A percentile compares a stretch with the other conserved stretches of the same genome.
phyloP scores from a whole-genome alignment of 441 rosid genomes.

The Euphorbia corollata region DNA sequence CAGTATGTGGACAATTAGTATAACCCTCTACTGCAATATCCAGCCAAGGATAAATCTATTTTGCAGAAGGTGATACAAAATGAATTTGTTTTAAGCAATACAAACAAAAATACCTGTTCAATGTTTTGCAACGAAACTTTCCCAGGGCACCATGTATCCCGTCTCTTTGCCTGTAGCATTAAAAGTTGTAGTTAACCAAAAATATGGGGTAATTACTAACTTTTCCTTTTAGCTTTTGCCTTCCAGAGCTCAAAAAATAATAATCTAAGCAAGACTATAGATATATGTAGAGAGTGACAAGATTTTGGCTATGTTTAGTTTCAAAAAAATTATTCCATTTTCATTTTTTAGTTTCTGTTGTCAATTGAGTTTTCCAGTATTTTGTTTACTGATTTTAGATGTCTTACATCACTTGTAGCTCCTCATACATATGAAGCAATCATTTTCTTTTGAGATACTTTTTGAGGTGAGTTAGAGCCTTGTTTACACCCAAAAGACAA shows the following conservation, averaged over 20 bases:
- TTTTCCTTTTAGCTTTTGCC: not conserved
- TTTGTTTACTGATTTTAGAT: too few species aligned
- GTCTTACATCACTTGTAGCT: too few species aligned
- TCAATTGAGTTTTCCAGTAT: too few species aligned
- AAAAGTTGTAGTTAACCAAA: constrained; percentile 18
- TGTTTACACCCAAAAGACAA: too few species aligned
- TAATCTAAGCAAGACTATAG: not conserved
- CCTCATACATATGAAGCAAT: too few species aligned
- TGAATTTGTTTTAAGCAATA: not conserved
- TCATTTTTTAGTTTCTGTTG: too few species aligned
- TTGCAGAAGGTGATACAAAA: not conserved
- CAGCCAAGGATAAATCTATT: constrained; percentile 4
- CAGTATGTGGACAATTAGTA: not conserved
- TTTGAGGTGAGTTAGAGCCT: too few species aligned
- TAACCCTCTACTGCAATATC: not conserved
- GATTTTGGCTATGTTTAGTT: too few species aligned
- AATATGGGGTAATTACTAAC: not conserved
- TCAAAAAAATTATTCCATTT: too few species aligned
- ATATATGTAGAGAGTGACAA: not conserved
- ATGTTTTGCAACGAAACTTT: constrained; percentile 47
- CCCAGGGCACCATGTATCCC: constrained; percentile 90
- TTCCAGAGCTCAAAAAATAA: not conserved
- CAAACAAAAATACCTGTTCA: constrained; percentile 39
- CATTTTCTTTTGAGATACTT: too few species aligned
- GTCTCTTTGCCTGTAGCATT: constrained; percentile 61